Conservation (phyloP, 78 protist genomes). For the Planoprotostelium fungivorum region DNA sequence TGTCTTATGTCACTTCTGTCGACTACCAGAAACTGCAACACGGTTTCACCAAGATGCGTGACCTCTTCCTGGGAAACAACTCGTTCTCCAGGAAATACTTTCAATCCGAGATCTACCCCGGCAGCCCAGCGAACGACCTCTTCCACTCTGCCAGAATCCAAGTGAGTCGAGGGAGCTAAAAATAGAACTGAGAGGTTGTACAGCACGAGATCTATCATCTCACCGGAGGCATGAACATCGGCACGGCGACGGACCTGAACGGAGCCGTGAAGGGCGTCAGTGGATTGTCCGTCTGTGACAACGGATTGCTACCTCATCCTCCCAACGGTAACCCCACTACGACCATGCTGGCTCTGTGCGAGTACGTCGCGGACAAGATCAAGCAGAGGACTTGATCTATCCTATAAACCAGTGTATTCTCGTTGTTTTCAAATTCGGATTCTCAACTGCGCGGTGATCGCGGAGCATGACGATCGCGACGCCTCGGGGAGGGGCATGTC, state of each 20-base stretch:
- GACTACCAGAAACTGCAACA: not conserved
- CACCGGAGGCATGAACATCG: not conserved
- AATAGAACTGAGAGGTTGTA: too few species aligned
- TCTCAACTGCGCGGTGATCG: too few species aligned
- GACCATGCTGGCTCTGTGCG: not conserved
- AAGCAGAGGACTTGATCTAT: too few species aligned
- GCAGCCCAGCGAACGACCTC: not conserved
- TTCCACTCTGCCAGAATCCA: not conserved
- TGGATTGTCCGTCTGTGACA: not conserved
- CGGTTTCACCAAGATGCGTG: not conserved
- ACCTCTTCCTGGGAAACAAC: not conserved
- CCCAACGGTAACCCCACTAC: not conserved
- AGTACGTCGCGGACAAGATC: not conserved
- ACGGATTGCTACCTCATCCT: not conserved
- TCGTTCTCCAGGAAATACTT: not conserved
- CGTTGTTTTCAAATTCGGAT: too few species aligned
- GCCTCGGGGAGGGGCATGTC: too few species aligned
- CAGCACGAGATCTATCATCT: not conserved
- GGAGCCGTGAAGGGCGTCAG: not conserved
- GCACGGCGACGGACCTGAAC: not conserved
- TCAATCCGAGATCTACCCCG: not conserved
- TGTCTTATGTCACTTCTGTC: not conserved
- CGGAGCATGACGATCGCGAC: too few species aligned
- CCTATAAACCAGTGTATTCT: too few species aligned
- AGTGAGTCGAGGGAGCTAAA: too few species aligned